These are phyloP conservation scores for Cucurbita ficifolia DNA, from an alignment of 306 rosid genomes.

Conservation along the genomic window DNA sequence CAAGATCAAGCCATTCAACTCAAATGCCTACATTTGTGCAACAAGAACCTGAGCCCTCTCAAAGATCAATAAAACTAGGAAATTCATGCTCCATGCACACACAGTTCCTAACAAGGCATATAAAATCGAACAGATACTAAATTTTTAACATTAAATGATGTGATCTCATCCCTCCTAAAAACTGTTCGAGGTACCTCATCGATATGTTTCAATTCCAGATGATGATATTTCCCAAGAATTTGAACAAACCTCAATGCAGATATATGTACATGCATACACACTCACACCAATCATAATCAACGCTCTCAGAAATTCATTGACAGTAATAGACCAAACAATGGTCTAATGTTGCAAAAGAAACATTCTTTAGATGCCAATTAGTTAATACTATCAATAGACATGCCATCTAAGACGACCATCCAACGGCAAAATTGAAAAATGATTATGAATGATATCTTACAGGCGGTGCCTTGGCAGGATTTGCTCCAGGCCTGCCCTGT, in stretches of 20 bases:
- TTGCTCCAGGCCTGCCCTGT: background rate
- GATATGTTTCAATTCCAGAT: background rate
- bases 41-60: background rate
- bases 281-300: background rate
- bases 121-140: background rate
- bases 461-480: conserved; percentile 5
- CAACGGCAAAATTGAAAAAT: background rate
- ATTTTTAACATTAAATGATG: background rate
- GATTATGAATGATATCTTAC: conserved; percentile 1
- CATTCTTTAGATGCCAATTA: background rate
- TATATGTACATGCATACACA: background rate
- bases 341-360: background rate
- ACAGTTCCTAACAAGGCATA: background rate
- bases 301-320: background rate
- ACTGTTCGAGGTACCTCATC: background rate
- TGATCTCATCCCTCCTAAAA: background rate
- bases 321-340: background rate
- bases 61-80: background rate
- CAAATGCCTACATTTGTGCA: background rate
- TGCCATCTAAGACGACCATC: background rate
- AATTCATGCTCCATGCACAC: background rate
- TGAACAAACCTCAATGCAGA: background rate
- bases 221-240: background rate
- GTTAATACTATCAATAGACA: background rate
- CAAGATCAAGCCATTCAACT: background rate